These are phyloP conservation scores for Camellia granthamiana DNA, from an alignment of 148 eudicot species.

Conservation along the genomic window DNA sequence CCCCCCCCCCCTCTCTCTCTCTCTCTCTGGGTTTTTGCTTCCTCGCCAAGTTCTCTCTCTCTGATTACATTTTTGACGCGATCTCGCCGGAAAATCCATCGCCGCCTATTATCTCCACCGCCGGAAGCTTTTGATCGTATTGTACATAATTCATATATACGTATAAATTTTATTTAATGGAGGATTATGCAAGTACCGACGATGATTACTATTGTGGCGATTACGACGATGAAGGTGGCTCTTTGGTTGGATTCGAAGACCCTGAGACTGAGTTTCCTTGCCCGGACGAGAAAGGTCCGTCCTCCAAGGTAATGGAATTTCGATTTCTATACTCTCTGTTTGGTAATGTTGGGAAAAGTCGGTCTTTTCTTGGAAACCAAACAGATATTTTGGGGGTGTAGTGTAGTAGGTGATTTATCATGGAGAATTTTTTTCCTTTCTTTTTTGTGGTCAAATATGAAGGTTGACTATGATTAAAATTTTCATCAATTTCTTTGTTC, in stretches of 20 bases:
- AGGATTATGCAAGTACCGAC: conserved; percentile 37
- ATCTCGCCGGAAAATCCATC: neutral
- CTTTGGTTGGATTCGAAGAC: conserved; percentile 28
- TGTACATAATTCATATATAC: neutral
- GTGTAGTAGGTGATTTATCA: neutral
- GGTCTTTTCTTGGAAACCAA: neutral
- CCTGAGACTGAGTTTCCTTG: conserved; percentile 18
- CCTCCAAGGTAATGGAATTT: conserved; percentile 32
- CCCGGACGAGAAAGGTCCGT: conserved; percentile 21
- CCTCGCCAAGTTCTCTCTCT: neutral
- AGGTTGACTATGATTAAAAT: neutral
- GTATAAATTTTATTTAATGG: conserved; percentile 22
- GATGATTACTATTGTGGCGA: conserved; percentile 26
- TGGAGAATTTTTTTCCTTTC: neutral
- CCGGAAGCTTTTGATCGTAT: neutral
- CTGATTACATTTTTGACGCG: neutral
- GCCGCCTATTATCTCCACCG: neutral
- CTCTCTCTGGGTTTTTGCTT: neutral
- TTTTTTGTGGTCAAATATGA: neutral
- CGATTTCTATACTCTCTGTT: neutral
- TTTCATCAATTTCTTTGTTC: neutral
- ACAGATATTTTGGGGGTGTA: neutral
- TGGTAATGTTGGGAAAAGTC: neutral
- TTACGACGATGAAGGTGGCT: conserved; percentile 28
- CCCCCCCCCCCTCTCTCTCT: neutral